Evolutionary conservation across 1,139 yeast genomes (phyloP).

Genomic region (Debaryomyces singareniensis): DNA sequence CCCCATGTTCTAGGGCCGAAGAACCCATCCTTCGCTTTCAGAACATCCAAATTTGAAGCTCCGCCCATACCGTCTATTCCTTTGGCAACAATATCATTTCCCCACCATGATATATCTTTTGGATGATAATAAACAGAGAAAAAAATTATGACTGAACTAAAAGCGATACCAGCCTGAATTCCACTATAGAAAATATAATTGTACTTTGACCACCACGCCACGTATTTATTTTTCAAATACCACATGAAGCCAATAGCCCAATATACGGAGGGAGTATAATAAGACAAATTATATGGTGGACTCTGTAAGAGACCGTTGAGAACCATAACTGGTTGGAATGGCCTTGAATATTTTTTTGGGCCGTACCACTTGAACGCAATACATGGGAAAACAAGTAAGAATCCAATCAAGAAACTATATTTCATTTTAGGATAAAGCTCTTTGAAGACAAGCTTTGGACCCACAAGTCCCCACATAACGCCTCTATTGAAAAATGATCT

Average conservation of each 20-base stretch:
- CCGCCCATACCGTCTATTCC: conserved; percentile 20
- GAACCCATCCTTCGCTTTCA: conserved; percentile 31
- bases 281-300: conserved; percentile 44
- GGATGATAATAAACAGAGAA: conserved; percentile 40
- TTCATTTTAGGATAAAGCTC: conserved; percentile 43
- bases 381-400: conserved; percentile 37
- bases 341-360: conserved; percentile 23
- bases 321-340: conserved; percentile 38
- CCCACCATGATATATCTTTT: conserved; percentile 45
- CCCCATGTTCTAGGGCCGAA: conserved; percentile 40
- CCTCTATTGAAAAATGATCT: conserved; percentile 48
- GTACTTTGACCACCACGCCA: conserved; percentile 64
- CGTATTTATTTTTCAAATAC: conserved; percentile 23
- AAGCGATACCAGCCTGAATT: conserved; percentile 50
- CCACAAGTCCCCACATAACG: conserved; percentile 60
- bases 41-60: conserved; percentile 8
- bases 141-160: conserved; percentile 44
- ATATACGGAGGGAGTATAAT: conserved; percentile 34
- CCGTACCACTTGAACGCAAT: conserved; percentile 33
- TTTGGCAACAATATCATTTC: conserved; percentile 27
- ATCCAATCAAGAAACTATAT: conserved; percentile 51
- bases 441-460: conserved; percentile 45
- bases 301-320: conserved; percentile 18
- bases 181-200: conserved; percentile 56
- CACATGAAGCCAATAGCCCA: conserved; percentile 20